These are phyloP conservation scores for Zygoascus ofunaensis DNA, from an alignment of 805 yeast genomes.

Conservation along the genomic window DNA sequence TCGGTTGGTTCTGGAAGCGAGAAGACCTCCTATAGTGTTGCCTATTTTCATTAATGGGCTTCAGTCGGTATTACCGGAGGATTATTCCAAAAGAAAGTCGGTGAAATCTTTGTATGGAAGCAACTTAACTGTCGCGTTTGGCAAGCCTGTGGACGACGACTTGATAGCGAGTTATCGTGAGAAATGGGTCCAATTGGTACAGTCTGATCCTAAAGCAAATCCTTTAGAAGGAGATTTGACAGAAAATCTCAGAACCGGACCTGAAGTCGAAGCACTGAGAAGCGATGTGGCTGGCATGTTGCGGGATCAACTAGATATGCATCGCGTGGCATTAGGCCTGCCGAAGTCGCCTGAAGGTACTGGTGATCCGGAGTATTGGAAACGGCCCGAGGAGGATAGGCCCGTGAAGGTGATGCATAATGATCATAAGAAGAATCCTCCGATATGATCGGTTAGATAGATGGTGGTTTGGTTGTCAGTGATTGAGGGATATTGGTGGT, in stretches of 20 bases:
- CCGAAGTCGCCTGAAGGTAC: slow-evolving; percentile 57
- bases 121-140: slow-evolving; percentile 59
- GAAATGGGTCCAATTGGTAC: slow-evolving; percentile 60
- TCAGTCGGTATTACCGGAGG: slow-evolving; percentile 80
- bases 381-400: slow-evolving; percentile 4
- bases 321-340: slow-evolving; percentile 1
- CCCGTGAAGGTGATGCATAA: slow-evolving; percentile 2
- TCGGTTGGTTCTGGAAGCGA: slow-evolving; percentile 71
- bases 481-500: no score
- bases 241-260: slow-evolving; percentile 52
- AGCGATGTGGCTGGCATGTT: slow-evolving; percentile 60
- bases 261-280: slow-evolving; percentile 56
- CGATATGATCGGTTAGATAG: neutral
- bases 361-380: slow-evolving; percentile 65
- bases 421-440: slow-evolving; percentile 2
- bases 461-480: neutral
- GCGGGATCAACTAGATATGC: slow-evolving; percentile 45
- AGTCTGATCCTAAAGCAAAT: slow-evolving; percentile 37
- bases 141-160: slow-evolving; percentile 56
- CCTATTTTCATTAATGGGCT: slow-evolving; percentile 84
- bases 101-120: slow-evolving; percentile 59
- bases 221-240: slow-evolving; percentile 47
- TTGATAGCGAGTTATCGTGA: slow-evolving; percentile 51
- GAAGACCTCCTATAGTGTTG: slow-evolving; percentile 73
- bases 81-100: slow-evolving; percentile 32